Evolutionary conservation across 352 stramenopile species (phyloP).

Genomic region (Phytophthora boehmeriae): DNA sequence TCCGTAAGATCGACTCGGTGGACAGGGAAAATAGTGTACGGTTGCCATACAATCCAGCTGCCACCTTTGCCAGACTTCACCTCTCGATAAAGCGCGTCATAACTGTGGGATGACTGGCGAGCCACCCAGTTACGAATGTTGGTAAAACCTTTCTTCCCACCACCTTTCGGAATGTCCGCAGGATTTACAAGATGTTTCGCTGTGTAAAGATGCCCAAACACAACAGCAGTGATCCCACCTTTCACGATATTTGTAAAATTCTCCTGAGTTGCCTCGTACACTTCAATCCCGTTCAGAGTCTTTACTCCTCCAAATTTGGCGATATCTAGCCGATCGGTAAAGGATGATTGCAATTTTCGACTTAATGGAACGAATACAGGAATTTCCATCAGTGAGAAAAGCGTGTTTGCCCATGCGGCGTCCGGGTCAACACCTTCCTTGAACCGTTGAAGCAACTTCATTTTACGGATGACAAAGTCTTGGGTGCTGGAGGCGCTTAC

Average conservation of each 20-base stretch:
- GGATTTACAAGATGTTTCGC: slow-evolving; percentile 32
- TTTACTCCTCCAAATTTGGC: slow-evolving; percentile 41
- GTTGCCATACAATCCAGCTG: slow-evolving; percentile 52
- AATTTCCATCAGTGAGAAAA: slow-evolving; percentile 51
- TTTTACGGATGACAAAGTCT: slow-evolving; percentile 50
- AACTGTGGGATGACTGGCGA: slow-evolving; percentile 46
- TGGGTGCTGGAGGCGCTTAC: slow-evolving; percentile 34
- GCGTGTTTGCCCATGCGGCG: slow-evolving; percentile 34
- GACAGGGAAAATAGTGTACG: slow-evolving; percentile 49
- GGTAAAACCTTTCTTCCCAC: slow-evolving; percentile 17
- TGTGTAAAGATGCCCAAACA: slow-evolving; percentile 49
- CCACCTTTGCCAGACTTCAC: slow-evolving; percentile 23
- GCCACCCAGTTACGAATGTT: slow-evolving; percentile 43
- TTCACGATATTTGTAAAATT: slow-evolving; percentile 30
- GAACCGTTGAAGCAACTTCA: slow-evolving; percentile 54
- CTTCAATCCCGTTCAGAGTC: slow-evolving; percentile 41
- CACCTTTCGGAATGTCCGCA: slow-evolving; percentile 32
- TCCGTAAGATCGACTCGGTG: slow-evolving; percentile 37
- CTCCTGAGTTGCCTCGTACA: slow-evolving; percentile 44
- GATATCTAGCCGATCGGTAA: slow-evolving; percentile 33
- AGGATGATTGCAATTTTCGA: slow-evolving; percentile 18
- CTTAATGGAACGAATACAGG: slow-evolving; percentile 31
- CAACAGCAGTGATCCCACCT: slow-evolving; percentile 8
- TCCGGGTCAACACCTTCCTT: slow-evolving; percentile 27
- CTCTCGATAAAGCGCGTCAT: slow-evolving; percentile 52